Conservation (phyloP, 164 flowering plant species). For the Kingdonia uniflora region DNA sequence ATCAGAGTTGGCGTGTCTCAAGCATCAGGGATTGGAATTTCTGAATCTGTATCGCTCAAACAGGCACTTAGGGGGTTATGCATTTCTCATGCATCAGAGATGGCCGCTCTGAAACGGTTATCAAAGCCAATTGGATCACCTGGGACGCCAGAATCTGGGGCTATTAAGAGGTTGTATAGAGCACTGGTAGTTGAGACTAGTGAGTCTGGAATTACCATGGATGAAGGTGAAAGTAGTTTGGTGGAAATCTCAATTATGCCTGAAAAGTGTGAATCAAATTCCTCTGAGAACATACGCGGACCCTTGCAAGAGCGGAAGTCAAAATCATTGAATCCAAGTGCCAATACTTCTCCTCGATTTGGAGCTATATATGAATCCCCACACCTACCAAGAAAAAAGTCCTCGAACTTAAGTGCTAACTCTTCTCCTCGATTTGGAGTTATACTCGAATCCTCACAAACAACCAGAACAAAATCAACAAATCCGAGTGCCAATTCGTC, state of each 20-base stretch:
- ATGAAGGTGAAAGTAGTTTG: constrained; percentile 36
- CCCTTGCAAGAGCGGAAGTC: constrained; percentile 11
- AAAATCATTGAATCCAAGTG: constrained; percentile 15
- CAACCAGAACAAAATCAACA: constrained; percentile 8
- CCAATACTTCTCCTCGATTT: constrained; percentile 14
- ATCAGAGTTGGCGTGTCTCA: constrained; percentile 43
- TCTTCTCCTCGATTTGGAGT: constrained; percentile 13
- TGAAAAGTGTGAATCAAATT: constrained; percentile 18
- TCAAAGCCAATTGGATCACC: constrained; percentile 40
- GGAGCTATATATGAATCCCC: constrained; percentile 1
- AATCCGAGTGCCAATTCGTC: constrained; percentile 17
- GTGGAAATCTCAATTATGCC: constrained; percentile 63
- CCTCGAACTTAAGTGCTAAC: constrained; percentile 14
- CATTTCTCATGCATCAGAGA: constrained; percentile 88
- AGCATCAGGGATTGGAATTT: constrained; percentile 56
- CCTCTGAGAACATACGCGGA: constrained; percentile 19
- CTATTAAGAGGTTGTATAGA: constrained; percentile 44
- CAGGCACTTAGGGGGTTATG: constrained; percentile 85
- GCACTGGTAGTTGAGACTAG: constrained; percentile 44
- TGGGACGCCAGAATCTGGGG: constrained; percentile 45
- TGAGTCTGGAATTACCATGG: constrained; percentile 28
- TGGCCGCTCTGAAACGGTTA: constrained; percentile 76
- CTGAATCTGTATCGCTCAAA: constrained; percentile 65
- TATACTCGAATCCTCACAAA: not conserved
- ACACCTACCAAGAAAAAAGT: constrained; percentile 4